Conservation (phyloP, 2,329 filamentous ascomycete species). For the Huntiella bhutanensis region DNA sequence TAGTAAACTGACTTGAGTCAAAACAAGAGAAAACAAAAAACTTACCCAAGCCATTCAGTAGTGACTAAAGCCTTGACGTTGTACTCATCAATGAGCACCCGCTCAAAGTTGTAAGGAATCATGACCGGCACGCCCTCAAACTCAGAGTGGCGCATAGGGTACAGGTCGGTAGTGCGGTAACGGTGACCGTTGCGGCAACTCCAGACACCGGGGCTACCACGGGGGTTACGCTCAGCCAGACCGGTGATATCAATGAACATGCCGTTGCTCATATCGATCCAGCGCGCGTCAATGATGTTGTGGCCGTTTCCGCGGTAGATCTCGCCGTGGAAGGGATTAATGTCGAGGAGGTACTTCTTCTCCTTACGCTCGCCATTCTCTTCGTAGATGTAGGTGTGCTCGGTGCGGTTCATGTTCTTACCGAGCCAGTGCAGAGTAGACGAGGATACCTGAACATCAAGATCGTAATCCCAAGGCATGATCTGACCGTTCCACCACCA, state of each 20-base stretch:
- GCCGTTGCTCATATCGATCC: conserved; percentile 59
- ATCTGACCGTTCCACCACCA: conserved; percentile 78
- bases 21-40: conserved; percentile 12
- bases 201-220: conserved; percentile 43
- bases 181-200: conserved; percentile 65
- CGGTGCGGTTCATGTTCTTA: conserved; percentile 48
- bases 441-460: conserved; percentile 61
- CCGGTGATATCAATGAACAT: conserved; percentile 74
- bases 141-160: conserved; percentile 51
- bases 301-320: conserved; percentile 43
- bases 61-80: conserved; percentile 37
- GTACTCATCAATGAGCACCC: conserved; percentile 48
- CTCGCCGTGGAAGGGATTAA: conserved; percentile 52
- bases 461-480: conserved; percentile 70
- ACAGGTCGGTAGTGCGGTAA: conserved; percentile 53
- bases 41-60: conserved; percentile 44
- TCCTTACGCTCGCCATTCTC: conserved; percentile 23
- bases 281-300: conserved; percentile 71
- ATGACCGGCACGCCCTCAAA: conserved; percentile 56
- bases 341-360: conserved; percentile 49
- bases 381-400: conserved; percentile 35
- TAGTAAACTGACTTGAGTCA: neutral
- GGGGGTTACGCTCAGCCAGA: conserved; percentile 46
- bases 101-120: conserved; percentile 51
- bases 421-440: conserved; percentile 47